These are phyloP conservation scores for Alternaria tenuissima DNA, from an alignment of 2,329 filamentous ascomycete species.

Conservation along the genomic window DNA sequence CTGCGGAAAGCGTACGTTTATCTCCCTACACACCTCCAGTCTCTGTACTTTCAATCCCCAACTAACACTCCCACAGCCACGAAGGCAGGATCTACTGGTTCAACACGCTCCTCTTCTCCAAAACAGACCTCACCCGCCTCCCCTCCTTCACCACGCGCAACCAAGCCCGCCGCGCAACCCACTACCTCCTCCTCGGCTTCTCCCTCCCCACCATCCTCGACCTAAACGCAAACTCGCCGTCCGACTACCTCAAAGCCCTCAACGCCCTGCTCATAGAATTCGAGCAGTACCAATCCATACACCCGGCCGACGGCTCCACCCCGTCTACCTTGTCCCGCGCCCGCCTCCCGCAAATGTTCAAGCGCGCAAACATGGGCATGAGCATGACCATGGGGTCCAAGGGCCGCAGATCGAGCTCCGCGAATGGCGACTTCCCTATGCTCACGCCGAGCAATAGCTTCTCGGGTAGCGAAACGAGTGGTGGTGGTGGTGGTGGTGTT, in stretches of 20 bases:
- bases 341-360: slow-evolving; percentile 68
- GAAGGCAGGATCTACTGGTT: slow-evolving; percentile 98
- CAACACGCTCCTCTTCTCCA: slow-evolving; percentile 93
- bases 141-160: slow-evolving; percentile 86
- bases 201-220: slow-evolving; percentile 91
- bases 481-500: slow-evolving; percentile 8
- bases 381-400: slow-evolving; percentile 46
- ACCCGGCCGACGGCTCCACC: slow-evolving; percentile 76
- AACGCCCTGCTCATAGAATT: slow-evolving; percentile 89
- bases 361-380: slow-evolving; percentile 50
- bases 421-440: slow-evolving; percentile 58
- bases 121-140: slow-evolving; percentile 79
- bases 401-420: slow-evolving; percentile 63
- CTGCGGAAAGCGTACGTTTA: slow-evolving; percentile 81
- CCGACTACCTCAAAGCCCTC: slow-evolving; percentile 87
- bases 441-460: slow-evolving; percentile 32
- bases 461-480: slow-evolving; percentile 30
- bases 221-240: slow-evolving; percentile 77
- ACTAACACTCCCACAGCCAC: slow-evolving; percentile 66
- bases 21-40: neutral
- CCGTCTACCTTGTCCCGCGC: slow-evolving; percentile 77
- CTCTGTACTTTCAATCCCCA: too few species aligned
- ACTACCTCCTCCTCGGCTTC: slow-evolving; percentile 90
- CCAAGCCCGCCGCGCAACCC: slow-evolving; percentile 87
- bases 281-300: slow-evolving; percentile 89